These are phyloP conservation scores for Usnea hakonensis DNA, from an alignment of 495 filamentous ascomycete genomes.

Conservation along the genomic window DNA sequence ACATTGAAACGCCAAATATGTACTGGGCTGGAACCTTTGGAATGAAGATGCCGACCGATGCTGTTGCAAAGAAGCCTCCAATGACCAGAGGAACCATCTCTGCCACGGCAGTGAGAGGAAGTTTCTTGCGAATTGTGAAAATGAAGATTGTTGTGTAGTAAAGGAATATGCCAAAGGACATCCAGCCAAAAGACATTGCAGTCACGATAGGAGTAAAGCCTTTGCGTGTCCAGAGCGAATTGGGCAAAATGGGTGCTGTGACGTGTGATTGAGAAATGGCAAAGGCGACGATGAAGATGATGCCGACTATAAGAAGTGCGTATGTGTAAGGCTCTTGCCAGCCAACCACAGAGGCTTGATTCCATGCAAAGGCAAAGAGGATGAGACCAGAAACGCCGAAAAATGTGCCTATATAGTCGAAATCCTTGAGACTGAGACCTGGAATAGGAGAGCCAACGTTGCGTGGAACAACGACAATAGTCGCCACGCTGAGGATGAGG, in stretches of 20 bases:
- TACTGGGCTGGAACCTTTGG: constrained; percentile 35
- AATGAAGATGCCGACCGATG: constrained; percentile 42
- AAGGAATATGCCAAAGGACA: constrained; percentile 52
- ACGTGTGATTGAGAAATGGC: constrained; percentile 41
- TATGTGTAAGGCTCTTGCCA: constrained; percentile 50
- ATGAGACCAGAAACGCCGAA: constrained; percentile 50
- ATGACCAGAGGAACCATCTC: constrained; percentile 38
- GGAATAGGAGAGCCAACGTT: constrained; percentile 27
- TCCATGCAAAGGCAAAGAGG: constrained; percentile 54
- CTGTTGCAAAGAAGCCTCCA: constrained; percentile 42
- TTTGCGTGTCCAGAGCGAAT: constrained; percentile 36
- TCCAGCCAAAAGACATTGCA: constrained; percentile 51
- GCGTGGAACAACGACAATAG: constrained; percentile 41
- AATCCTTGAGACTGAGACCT: constrained; percentile 22
- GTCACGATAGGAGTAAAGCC: constrained; percentile 48
- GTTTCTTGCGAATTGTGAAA: constrained; percentile 37
- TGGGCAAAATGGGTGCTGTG: constrained; percentile 47
- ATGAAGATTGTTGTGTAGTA: constrained; percentile 53
- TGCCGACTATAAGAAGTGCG: constrained; percentile 47
- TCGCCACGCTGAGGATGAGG: constrained; percentile 9
- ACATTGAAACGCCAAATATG: constrained; percentile 45
- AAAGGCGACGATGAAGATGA: constrained; percentile 45
- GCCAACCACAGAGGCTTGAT: constrained; percentile 51
- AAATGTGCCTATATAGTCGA: constrained; percentile 45
- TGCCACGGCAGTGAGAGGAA: constrained; percentile 42